phyloP scores from a whole-genome alignment of 208 protist species.

The Trypanosoma caninum region DNA sequence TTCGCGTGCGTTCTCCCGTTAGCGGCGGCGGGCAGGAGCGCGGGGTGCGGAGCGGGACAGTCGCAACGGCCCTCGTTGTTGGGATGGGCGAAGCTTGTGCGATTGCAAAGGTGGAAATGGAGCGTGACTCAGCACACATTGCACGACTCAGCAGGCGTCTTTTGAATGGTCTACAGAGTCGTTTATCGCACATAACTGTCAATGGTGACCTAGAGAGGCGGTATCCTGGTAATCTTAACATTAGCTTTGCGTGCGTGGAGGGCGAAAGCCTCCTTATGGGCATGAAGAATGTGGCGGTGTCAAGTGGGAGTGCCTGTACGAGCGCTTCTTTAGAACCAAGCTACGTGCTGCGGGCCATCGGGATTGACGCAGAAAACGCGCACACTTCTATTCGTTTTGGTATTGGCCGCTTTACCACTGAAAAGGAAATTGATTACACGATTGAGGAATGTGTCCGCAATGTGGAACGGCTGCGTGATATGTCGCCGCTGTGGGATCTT shows the following conservation, averaged over 20 bases:
- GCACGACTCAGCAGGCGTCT: constrained; percentile 82
- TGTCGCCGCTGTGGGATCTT: constrained; percentile 99
- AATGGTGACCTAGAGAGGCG: constrained; percentile 93
- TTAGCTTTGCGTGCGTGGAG: constrained; percentile 99
- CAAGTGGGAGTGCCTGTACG: constrained; percentile 98
- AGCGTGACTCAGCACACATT: constrained; percentile 87
- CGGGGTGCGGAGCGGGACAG: constrained; percentile 93
- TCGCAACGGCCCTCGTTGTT: constrained; percentile 92
- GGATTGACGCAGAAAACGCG: constrained; percentile 97
- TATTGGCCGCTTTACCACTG: constrained; percentile 98
- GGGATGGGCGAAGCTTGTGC: constrained; percentile 94
- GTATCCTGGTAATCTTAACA: constrained; percentile 97
- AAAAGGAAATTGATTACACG: constrained; percentile 92
- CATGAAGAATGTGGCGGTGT: constrained; percentile 96
- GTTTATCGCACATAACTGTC: constrained; percentile 85
- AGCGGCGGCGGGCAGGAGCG: constrained; percentile 99
- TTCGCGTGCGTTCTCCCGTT: constrained; percentile 96
- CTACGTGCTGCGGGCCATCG: constrained; percentile 98
- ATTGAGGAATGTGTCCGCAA: constrained; percentile 87
- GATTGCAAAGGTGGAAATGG: constrained; percentile 93
- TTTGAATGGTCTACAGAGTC: constrained; percentile 73
- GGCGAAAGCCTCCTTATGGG: constrained; percentile 99
- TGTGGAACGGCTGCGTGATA: constrained; percentile 95
- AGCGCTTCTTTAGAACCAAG: constrained; percentile 98
- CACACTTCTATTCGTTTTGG: constrained; percentile 99